Evolutionary conservation across 345 rosid species (phyloP).

Genomic region (Boechera stricta): DNA sequence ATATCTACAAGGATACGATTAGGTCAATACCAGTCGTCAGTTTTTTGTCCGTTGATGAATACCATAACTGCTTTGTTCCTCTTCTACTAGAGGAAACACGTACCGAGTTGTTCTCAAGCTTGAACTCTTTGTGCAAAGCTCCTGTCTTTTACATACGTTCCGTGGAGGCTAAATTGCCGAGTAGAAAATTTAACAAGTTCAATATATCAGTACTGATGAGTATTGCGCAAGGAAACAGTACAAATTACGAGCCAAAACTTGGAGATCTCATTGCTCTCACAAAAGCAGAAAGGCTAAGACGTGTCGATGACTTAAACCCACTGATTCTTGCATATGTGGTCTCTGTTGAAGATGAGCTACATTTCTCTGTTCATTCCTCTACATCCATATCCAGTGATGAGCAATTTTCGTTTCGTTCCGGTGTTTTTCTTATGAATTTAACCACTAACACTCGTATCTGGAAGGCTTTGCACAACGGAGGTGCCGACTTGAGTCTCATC

Average conservation of each 20-base stretch:
- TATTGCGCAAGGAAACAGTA: not conserved
- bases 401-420: slow-evolving; percentile 7
- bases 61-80: slow-evolving; percentile 42
- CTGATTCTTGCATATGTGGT: slow-evolving; percentile 45
- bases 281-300: slow-evolving; percentile 31
- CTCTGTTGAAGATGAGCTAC: not conserved
- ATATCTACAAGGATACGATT: slow-evolving; percentile 44
- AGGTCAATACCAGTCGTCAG: slow-evolving; percentile 42
- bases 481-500: slow-evolving; percentile 39
- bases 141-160: slow-evolving; percentile 25
- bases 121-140: slow-evolving; percentile 32
- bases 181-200: slow-evolving; percentile 26
- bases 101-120: slow-evolving; percentile 45
- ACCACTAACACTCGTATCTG: slow-evolving; percentile 52
- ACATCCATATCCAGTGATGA: slow-evolving; percentile 36
- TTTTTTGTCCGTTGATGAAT: slow-evolving; percentile 41
- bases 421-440: slow-evolving; percentile 45
- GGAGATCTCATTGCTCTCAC: slow-evolving; percentile 53
- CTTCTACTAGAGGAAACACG: slow-evolving; percentile 47
- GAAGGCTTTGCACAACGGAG: slow-evolving; percentile 45
- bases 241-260: slow-evolving; percentile 37
- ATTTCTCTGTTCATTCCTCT: slow-evolving; percentile 40
- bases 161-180: not conserved
- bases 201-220: slow-evolving; percentile 2
- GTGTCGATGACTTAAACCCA: slow-evolving; percentile 40